Conservation (phyloP, 2,329 filamentous ascomycete genomes). For the Coniochaeta pulveracea region DNA sequence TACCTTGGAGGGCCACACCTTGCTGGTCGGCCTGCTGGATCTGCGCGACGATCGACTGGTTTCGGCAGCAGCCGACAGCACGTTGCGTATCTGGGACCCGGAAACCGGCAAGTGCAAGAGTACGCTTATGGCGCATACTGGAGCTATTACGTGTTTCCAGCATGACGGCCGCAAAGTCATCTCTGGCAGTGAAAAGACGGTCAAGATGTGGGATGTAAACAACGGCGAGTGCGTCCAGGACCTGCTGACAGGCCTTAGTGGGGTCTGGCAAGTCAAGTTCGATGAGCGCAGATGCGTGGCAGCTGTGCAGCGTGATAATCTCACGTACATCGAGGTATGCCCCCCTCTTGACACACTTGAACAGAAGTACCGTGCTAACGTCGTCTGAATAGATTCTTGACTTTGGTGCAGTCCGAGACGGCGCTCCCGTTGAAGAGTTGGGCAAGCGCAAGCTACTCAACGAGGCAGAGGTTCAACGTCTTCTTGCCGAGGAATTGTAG, state of each 20-base stretch:
- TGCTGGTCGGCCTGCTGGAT: slow-evolving; percentile 85
- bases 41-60: slow-evolving; percentile 83
- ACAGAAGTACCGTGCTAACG: slow-evolving; percentile 17
- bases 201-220: slow-evolving; percentile 98
- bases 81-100: slow-evolving; percentile 92
- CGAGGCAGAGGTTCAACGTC: slow-evolving; percentile 37
- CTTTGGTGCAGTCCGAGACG: slow-evolving; percentile 88
- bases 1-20: slow-evolving; percentile 84
- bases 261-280: slow-evolving; percentile 99
- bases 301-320: slow-evolving; percentile 81
- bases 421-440: slow-evolving; percentile 63
- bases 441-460: slow-evolving; percentile 67
- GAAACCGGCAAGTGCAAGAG: slow-evolving; percentile 85
- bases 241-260: slow-evolving; percentile 80
- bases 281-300: slow-evolving; percentile 91
- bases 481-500: slow-evolving; percentile 33
- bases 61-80: slow-evolving; percentile 90
- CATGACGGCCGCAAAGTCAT: slow-evolving; percentile 96
- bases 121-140: slow-evolving; percentile 84
- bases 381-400: slow-evolving; percentile 65
- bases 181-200: slow-evolving; percentile 83
- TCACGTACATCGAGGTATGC: slow-evolving; percentile 92
- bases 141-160: slow-evolving; percentile 97
- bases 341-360: slow-evolving; percentile 5
- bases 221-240: slow-evolving; percentile 90